Base-by-base conservation (phyloP, 768 basidiomycete genomes). In the Stropharia rugosoannulata region DNA sequence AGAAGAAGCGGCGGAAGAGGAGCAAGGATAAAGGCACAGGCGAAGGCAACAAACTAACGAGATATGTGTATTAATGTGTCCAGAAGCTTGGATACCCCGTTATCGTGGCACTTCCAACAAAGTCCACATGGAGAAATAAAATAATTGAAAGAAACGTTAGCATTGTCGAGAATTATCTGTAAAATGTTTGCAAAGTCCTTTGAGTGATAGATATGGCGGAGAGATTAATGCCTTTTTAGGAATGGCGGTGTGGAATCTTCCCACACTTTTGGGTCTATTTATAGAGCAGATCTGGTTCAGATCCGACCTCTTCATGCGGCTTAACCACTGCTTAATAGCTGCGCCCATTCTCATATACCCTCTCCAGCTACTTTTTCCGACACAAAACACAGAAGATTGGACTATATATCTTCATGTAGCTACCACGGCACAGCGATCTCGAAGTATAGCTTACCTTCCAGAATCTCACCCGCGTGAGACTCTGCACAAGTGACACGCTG, bases 61-160 rank as follows among this genome's bases (percentile, higher is more conserved):
- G 42, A 16, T 16, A 16, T 43, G 18, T 18, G 16, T 43, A 43
- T 18, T 43, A 18, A 43, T 43, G 16, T 11, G 22, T 4, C 42
- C 42, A 43, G 42, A 19, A 12, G 29, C 29, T 32, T 32, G 29
- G 42, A 18, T 43, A 22, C 42, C 25, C 22, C 22, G 9, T 13
- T 7, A 27, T 27, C 42, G 27, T 46, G 27, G 27, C 29, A 46
- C 27, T 46, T 29, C 27, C 22, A 11, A n/a, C 9, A 27, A 18
- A 46, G 11, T 12, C 58, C 51, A 13, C 42, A 35, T 55, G 58
- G 47, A 58, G 48, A 45, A 43, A 27, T 16, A 46, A 22, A 29
- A 46, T 41, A 35, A 32, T 48, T 29, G 11, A n/a, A 48, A 32
- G 37, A 40, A 19, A 19, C 41, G 37, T 46, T 53, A 38, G 49